Conservation (phyloP, 306 rosid genomes). For the Glycine tomentella region DNA sequence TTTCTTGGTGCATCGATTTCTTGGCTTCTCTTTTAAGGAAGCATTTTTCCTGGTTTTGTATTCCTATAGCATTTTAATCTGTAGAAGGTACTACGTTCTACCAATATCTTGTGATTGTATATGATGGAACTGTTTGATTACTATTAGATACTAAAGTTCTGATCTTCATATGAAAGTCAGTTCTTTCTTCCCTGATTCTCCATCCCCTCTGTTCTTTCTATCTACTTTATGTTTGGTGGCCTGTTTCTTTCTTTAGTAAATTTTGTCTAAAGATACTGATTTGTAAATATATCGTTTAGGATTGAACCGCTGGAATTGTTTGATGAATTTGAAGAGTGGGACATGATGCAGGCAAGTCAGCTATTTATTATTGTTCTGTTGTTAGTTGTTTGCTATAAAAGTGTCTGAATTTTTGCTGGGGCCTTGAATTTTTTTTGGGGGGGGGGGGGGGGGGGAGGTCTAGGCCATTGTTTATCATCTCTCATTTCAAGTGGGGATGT, state of each 20-base stretch:
- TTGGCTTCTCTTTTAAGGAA: constrained; percentile 11
- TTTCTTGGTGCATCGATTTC: neutral
- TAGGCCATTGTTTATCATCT: too few relatives aligned
- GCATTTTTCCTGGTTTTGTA: constrained; percentile 19
- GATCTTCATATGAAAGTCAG: constrained; percentile 32
- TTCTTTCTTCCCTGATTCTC: constrained; percentile 15
- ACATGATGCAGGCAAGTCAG: constrained; percentile 95
- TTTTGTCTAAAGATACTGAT: constrained; percentile 50
- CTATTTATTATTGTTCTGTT: constrained; percentile 38
- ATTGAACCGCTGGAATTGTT: constrained; percentile 93
- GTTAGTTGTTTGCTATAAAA: too few relatives aligned
- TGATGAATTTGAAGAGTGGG: constrained; percentile 99
- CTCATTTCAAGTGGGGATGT: too few relatives aligned
- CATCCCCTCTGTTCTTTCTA: constrained; percentile 29
- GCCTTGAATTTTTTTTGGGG: too few relatives aligned
- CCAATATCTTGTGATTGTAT: constrained; percentile 32
- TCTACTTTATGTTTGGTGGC: constrained; percentile 46
- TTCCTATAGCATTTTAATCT: constrained; percentile 20
- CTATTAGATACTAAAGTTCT: constrained; percentile 45
- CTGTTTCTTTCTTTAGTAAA: constrained; percentile 39
- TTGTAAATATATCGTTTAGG: constrained; percentile 57
- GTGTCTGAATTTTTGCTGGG: too few relatives aligned
- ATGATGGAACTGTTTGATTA: constrained; percentile 46
- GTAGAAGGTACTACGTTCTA: constrained; percentile 9
- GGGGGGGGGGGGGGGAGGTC: too few relatives aligned